Evolutionary conservation across 768 basidiomycete genomes (phyloP).

Genomic region (Mycena venus): DNA sequence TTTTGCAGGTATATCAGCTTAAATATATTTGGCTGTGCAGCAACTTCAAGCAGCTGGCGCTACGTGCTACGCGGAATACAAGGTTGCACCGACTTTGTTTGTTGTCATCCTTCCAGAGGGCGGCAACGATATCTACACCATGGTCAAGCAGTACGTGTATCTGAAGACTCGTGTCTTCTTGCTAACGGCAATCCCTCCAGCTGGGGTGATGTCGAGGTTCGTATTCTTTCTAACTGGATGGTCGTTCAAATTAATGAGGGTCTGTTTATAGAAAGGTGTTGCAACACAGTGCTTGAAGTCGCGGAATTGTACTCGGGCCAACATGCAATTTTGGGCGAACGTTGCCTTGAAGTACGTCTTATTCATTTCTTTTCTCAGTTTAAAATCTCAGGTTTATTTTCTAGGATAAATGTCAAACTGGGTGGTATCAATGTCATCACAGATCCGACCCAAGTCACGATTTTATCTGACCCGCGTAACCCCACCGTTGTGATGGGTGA

Average conservation of each 20-base stretch:
- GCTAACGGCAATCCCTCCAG: slow-evolving; percentile 48
- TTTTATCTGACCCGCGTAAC: slow-evolving; percentile 76
- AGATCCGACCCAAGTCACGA: slow-evolving; percentile 71
- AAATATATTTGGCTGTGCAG: slow-evolving; percentile 40
- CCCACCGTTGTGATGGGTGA: slow-evolving; percentile 88
- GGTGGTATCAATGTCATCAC: slow-evolving; percentile 87
- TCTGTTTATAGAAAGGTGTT: slow-evolving; percentile 74
- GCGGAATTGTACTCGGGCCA: slow-evolving; percentile 73
- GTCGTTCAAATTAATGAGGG: no score
- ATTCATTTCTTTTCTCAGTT: slow-evolving; percentile 17
- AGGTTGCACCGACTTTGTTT: slow-evolving; percentile 65
- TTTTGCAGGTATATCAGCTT: neutral
- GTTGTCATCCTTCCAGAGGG: slow-evolving; percentile 81
- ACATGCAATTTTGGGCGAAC: slow-evolving; percentile 84
- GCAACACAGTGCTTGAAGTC: slow-evolving; percentile 85
- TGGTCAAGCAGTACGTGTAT: slow-evolving; percentile 80
- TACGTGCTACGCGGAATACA: slow-evolving; percentile 55
- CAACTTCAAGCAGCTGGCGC: slow-evolving; percentile 65
- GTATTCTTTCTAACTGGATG: slow-evolving; percentile 38
- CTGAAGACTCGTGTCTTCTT: neutral
- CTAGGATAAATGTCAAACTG: slow-evolving; percentile 85
- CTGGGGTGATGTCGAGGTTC: slow-evolving; percentile 76
- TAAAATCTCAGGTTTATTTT: neutral
- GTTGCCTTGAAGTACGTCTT: slow-evolving; percentile 79
- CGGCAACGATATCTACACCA: slow-evolving; percentile 80